These are phyloP conservation scores for Eutrema heterophyllum DNA, from an alignment of 345 rosid species.

Conservation along the genomic window DNA sequence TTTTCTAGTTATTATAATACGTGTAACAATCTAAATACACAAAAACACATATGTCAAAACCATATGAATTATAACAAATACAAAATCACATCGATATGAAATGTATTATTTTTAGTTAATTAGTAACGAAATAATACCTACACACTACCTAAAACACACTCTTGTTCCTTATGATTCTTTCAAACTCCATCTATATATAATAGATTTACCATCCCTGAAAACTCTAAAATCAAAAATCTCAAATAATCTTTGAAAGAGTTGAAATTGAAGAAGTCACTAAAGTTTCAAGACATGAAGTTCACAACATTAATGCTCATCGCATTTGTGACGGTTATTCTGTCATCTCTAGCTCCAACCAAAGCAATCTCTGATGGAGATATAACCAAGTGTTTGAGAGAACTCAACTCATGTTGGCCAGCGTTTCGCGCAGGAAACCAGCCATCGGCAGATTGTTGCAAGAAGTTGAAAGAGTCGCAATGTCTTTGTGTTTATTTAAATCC, in stretches of 20 bases:
- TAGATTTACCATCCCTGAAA: neutral
- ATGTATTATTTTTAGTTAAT: neutral
- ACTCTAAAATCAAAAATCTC: neutral
- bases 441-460: constrained; percentile 38
- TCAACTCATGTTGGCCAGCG: constrained; percentile 40
- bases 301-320: neutral
- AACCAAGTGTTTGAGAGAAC: constrained; percentile 38
- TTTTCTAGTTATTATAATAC: no score
- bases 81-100: neutral
- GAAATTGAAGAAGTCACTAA: neutral
- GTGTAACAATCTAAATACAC: no score
- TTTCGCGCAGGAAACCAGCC: constrained; percentile 28
- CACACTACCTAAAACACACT: neutral
- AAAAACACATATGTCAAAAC: no score
- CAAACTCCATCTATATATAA: neutral
- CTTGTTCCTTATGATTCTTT: neutral
- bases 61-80: no score
- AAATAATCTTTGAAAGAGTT: no score
- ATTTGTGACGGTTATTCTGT: neutral
- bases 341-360: neutral
- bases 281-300: neutral
- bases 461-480: constrained; percentile 47
- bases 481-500: constrained; percentile 43
- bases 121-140: neutral
- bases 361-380: neutral